Evolutionary conservation across 139 green algal species (phyloP), one percentile per base, ranked within the genome.

Genomic region (Eudorina sp.): DNA sequence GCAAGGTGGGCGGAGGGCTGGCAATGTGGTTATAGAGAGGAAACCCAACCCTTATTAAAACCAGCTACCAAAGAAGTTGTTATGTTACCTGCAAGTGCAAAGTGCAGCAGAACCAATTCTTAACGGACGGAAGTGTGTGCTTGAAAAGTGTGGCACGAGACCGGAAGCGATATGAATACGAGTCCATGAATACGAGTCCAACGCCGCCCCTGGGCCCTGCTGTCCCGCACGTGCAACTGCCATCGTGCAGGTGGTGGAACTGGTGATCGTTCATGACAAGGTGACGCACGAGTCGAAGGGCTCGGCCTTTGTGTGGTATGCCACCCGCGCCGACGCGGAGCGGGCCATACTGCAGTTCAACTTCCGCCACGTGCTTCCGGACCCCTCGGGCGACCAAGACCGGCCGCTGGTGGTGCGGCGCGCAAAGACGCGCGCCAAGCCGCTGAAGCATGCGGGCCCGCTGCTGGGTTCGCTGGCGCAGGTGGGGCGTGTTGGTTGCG

Each of bases 241-340:
- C n/a, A n/a, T n/a, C n/a, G n/a, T 7, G 21, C 83, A 88, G 83
- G 83, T 88, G 38, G 90, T 94, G 4, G 94, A 96, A 83, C 89
- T 95, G 81, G 91, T 95, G 0, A 92, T 96, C 7, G 94, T 96
- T 55, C 72, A 91, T 6, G 94, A 96, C 88, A 95, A 94, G 74
- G 68, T 91, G 31, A 94, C 88, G 13, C 92, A 95, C 31, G 86
- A 94, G 90, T 95, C 92, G 14, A 96, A 96, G 85, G 92, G 94
- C 84, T 89, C 46, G 23, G 94, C 94, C 0, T 96, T 96, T 73
- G 90, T 96, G 64, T 96, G 94, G 94, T 92, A 92, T 76, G 75
- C 64, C 9, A 85, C 62, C 27, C 82, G 84, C 23, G 36, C 51
- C 0, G 51, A 92, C 13, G 91, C 93, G 0, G 93, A 95, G 81